These are phyloP conservation scores for Baudoinia panamericana DNA, from an alignment of 495 filamentous ascomycete species.

Conservation along the genomic window DNA sequence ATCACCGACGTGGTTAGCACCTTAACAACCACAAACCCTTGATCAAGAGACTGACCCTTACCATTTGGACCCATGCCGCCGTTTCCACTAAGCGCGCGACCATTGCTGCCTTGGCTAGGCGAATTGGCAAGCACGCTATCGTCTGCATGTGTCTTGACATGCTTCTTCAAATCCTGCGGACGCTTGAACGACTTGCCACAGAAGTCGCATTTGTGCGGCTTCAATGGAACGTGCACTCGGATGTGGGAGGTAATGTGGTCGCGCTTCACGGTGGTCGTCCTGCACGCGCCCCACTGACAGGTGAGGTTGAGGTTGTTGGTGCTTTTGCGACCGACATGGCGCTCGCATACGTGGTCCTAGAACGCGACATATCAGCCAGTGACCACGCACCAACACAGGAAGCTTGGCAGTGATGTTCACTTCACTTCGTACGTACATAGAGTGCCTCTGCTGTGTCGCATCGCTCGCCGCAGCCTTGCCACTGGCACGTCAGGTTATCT, in stretches of 20 bases:
- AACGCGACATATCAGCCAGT: conserved; percentile 17
- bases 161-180: conserved; percentile 97
- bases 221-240: conserved; percentile 91
- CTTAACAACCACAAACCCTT: no score
- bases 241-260: conserved; percentile 99
- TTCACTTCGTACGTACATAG: conserved; percentile 55
- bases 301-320: conserved; percentile 97
- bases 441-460: conserved; percentile 68
- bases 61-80: conserved; percentile 38
- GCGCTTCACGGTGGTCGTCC: conserved; percentile 93
- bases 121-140: conserved; percentile 79
- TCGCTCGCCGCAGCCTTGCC: conserved; percentile 73
- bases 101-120: conserved; percentile 49
- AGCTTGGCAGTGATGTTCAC: conserved; percentile 2
- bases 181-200: conserved; percentile 99
- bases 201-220: conserved; percentile 97
- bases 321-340: conserved; percentile 94
- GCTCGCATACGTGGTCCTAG: conserved; percentile 96
- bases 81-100: conserved; percentile 34
- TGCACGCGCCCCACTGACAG: conserved; percentile 93
- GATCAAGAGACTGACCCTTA: conserved; percentile 44
- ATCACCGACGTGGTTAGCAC: no score
- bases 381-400: neutral
- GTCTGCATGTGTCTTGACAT: conserved; percentile 99
- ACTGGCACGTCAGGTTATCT: conserved; percentile 53